Evolutionary conservation across 768 basidiomycete species (phyloP), one percentile per base, ranked within the genome.

Genomic region (Suillus luteus): DNA sequence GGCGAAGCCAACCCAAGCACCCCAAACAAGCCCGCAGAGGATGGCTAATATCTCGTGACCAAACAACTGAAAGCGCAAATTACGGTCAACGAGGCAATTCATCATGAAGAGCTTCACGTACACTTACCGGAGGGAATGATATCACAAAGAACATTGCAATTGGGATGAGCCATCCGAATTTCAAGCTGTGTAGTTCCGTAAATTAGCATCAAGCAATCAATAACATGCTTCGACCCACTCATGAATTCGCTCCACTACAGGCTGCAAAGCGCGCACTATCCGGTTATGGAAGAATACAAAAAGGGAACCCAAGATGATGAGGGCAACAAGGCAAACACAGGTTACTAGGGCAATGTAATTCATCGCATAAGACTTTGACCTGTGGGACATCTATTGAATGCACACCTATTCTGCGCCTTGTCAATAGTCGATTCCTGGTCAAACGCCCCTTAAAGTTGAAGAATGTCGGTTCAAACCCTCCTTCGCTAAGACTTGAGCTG

Each of bases 41-140:
- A 94, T 82, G 22, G 90, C 90, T 41, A 94, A 83, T 64, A 95
- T 90, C 78, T 94, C 93, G 67, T 95, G 92, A 3, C 93, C 93
- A 69, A 93, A 94, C 14, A 94, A 83, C 82, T 89, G 59, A n/a
- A 33, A 60, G 55, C 31, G 51, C 49, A 55, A 55, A 55, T 55
- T n/a, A 37, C 35, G 2, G 31, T 52, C 51, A 52, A 52, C 31
- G 51, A 52, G 54, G 8, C 27, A 51, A 7, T 35, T 64, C 49
- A 61, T 43, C 24, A 54, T 51, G 54, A 37, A 49, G 5, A 4
- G 74, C 81, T 59, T 27, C 24, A 51, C 14, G 10, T 31, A 10
- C n/a, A 71, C 78, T 61, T 66, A 86, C 85, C 0, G 91, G 91
- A 65, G 91, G 91, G 72, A 92, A 92, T 0, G 90, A 91, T 46